Base-by-base conservation (phyloP, 202 grass and related monocot genomes). In the Alloteropsis angusta region DNA sequence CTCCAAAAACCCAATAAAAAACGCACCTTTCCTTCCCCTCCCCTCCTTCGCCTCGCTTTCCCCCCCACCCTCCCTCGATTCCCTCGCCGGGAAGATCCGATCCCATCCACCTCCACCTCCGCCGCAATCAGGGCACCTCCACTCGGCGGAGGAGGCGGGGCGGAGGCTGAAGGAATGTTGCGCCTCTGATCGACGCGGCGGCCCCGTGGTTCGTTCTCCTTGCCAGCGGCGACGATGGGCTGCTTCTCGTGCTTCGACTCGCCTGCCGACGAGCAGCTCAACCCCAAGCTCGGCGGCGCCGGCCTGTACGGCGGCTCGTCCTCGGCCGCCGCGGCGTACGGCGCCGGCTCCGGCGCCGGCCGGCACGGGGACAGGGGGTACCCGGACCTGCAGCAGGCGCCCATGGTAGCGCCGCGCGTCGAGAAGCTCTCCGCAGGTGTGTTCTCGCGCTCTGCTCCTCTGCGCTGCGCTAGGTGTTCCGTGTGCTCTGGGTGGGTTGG, bases 241-340 rank as follows among this genome's bases (percentile, higher is more conserved):
- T 97, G 91, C 74, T 97, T 97, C 65, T 82, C 87, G 53, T 97
- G 91, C 88, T 97, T 97, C 50, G 94, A 92, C 54, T 85, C 87
- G 12, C 85, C 78, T 10, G 84, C 81, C 7, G 87, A 92, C 26
- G 85, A 77, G 75, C 87, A 85, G 68, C 75, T 97, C 39, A 87
- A 92, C 75, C 85, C 75, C 69, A 92, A 86, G 58, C 79, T 79
- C 13, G 83, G 66, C 3, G 71, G 61, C 50, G 77, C 42, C 4
- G 78, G 71, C 32, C 61, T 49, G 74, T 91, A 93, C 82, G 82
- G 82, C n/a, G 74, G 30, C 70, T 47, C 69, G 19, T 61, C 72
- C 3, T 23, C 76, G 10, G 10, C 69, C 2, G 54, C 84, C 5
- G 39, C 25, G 9, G 30, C 44, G 36, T 82, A 49, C 59, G 76